A percentile compares a stretch with the other conserved stretches of the same genome.
phyloP scores from a whole-genome alignment of 1,284 basidiomycete species.

The Apiotrichum gamsii region DNA sequence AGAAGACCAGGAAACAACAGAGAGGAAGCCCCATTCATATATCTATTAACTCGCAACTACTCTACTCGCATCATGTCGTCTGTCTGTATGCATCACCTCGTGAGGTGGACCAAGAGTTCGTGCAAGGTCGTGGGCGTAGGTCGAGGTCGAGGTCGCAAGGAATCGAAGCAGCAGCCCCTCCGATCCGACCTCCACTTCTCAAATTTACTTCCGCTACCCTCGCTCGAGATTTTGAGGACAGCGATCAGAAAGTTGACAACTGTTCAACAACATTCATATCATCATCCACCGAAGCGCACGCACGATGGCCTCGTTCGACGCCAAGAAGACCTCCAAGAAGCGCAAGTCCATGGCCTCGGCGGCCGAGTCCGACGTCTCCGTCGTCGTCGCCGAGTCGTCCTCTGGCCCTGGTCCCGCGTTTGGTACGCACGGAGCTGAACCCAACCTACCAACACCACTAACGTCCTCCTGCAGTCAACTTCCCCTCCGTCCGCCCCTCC shows the following conservation, averaged over 20 bases:
- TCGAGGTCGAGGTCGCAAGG: too few species aligned
- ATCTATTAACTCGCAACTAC: not conserved
- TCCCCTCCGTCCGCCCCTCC: constrained; percentile 62
- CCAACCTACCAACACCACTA: not conserved
- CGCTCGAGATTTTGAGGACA: too few species aligned
- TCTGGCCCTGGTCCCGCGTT: constrained; percentile 62
- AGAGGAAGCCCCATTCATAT: too few species aligned
- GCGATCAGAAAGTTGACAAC: constrained; percentile 5
- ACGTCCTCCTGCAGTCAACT: constrained; percentile 56
- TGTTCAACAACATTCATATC: not conserved
- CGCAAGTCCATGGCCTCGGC: constrained; percentile 27
- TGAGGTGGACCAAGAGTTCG: not conserved
- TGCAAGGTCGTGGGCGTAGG: too few species aligned
- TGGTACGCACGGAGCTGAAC: constrained; percentile 56
- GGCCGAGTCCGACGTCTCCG: constrained; percentile 11
- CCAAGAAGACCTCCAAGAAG: constrained; percentile 30
- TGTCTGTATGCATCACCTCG: constrained; percentile 9
- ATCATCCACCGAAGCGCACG: not conserved
- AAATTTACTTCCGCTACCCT: too few species aligned
- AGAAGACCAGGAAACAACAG: not conserved
- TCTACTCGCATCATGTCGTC: constrained; percentile 1
- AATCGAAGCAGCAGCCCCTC: too few species aligned
- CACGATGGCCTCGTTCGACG: constrained; percentile 11
- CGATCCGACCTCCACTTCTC: too few species aligned
- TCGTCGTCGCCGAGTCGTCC: constrained; percentile 43